Conservation (phyloP, 106 monocot species). For the Platanthera guangdongensis region DNA sequence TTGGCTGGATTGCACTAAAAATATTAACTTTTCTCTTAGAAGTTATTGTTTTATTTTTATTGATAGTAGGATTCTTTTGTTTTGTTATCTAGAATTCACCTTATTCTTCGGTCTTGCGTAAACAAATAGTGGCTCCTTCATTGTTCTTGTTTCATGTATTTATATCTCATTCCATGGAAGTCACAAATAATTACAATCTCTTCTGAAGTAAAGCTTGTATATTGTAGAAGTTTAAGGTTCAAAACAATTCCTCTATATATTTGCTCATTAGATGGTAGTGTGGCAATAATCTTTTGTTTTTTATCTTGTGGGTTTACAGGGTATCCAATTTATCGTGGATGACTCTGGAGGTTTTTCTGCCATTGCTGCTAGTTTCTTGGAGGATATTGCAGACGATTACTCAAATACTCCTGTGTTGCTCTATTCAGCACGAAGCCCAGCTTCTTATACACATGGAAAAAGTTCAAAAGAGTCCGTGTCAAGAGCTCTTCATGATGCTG, state of each 20-base stretch:
- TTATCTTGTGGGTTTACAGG: constrained; percentile 39
- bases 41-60: neutral
- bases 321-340: constrained; percentile 84
- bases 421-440: constrained; percentile 55
- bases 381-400: constrained; percentile 78
- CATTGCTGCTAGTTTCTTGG: constrained; percentile 69
- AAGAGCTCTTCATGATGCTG: constrained; percentile 71
- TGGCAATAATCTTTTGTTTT: neutral
- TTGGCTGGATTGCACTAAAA: neutral
- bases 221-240: neutral
- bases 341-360: constrained; percentile 85
- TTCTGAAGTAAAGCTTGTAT: neutral
- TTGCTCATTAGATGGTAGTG: neutral
- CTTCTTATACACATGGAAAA: constrained; percentile 16
- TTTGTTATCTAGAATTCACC: too few species aligned
- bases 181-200: too few species aligned
- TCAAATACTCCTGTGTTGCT: constrained; percentile 73
- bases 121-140: too few species aligned
- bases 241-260: neutral
- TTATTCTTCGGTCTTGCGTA: too few species aligned
- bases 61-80: neutral
- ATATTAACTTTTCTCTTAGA: neutral
- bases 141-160: too few species aligned
- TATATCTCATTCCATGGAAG: too few species aligned
- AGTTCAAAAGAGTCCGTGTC: constrained; percentile 37